These are phyloP conservation scores for Gossypium turneri DNA, from an alignment of 345 rosid genomes.

Conservation along the genomic window DNA sequence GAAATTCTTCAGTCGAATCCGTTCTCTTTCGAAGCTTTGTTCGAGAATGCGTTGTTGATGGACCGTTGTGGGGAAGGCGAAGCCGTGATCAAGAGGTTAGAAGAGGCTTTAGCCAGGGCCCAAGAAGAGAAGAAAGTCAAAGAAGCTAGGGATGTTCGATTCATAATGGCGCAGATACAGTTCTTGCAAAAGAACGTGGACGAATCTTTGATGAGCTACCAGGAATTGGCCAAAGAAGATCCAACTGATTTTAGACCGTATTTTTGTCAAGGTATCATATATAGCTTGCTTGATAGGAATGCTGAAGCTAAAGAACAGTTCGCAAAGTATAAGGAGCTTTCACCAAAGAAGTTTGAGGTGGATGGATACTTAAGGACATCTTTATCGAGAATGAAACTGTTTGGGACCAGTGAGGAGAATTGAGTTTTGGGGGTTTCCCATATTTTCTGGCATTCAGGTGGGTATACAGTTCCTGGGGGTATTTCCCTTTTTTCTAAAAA, in stretches of 20 bases:
- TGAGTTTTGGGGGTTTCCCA: constrained; percentile 23
- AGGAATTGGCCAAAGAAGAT: constrained; percentile 62
- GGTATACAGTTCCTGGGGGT: constrained; percentile 1
- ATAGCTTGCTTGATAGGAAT: constrained; percentile 67
- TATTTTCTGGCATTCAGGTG: constrained; percentile 17
- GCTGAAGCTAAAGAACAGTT: constrained; percentile 78
- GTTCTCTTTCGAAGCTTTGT: constrained; percentile 78
- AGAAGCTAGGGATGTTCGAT: constrained; percentile 74
- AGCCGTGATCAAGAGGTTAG: constrained; percentile 56
- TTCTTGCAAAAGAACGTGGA: constrained; percentile 87
- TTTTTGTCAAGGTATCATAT: constrained; percentile 77
- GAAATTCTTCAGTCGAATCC: constrained; percentile 73
- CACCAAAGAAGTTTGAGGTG: constrained; percentile 69
- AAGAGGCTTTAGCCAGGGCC: constrained; percentile 62
- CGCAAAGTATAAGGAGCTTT: constrained; percentile 68
- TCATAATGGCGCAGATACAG: constrained; percentile 80
- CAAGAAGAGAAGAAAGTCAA: constrained; percentile 53
- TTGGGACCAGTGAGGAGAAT: constrained; percentile 54
- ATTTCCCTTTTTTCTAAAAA: not conserved
- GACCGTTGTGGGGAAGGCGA: constrained; percentile 62
- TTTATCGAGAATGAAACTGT: constrained; percentile 66
- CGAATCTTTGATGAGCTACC: constrained; percentile 69
- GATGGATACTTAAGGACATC: constrained; percentile 74
- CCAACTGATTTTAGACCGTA: constrained; percentile 77
- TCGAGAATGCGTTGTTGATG: constrained; percentile 28